phyloP scores from a whole-genome alignment of 257 asterid species.

The Perilla frutescens region DNA sequence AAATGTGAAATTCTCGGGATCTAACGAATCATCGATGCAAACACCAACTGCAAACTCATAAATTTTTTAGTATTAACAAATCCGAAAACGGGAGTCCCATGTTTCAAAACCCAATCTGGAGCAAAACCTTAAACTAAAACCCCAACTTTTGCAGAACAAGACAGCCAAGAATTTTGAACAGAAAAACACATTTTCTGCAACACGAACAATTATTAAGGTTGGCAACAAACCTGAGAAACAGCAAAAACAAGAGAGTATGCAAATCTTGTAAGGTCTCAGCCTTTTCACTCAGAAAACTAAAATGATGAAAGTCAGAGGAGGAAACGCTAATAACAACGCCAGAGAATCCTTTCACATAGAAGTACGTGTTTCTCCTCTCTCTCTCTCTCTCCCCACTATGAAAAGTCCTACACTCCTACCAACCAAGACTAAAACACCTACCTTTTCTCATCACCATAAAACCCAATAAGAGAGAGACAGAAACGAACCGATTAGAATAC shows the following conservation, averaged over 20 bases:
- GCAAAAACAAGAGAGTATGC: slow-evolving; percentile 22
- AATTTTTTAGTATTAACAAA: neutral
- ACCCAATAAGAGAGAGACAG: slow-evolving; percentile 47
- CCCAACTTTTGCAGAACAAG: slow-evolving; percentile 4
- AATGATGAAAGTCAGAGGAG: slow-evolving; percentile 33
- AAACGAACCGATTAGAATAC: slow-evolving; percentile 32
- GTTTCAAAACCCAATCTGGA: slow-evolving; percentile 26
- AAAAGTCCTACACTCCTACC: slow-evolving; percentile 48
- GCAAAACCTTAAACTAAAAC: neutral
- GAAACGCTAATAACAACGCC: slow-evolving; percentile 34
- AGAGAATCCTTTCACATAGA: slow-evolving; percentile 25
- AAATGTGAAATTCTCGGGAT: slow-evolving; percentile 17
- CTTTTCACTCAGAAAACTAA: slow-evolving; percentile 13
- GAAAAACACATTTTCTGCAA: slow-evolving; percentile 16
- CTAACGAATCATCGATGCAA: slow-evolving; percentile 24
- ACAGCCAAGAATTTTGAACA: slow-evolving; percentile 9
- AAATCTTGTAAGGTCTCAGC: slow-evolving; percentile 35
- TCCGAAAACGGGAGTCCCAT: neutral
- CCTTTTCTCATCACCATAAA: slow-evolving; percentile 27
- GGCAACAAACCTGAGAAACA: slow-evolving; percentile 42
- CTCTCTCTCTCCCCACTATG: slow-evolving; percentile 31
- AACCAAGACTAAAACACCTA: slow-evolving; percentile 31
- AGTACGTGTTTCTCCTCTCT: slow-evolving; percentile 16
- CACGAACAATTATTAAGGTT: neutral
- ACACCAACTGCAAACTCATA: slow-evolving; percentile 10